Evolutionary conservation across 306 rosid genomes (phyloP).

Genomic region (Lathyrus aphaca): DNA sequence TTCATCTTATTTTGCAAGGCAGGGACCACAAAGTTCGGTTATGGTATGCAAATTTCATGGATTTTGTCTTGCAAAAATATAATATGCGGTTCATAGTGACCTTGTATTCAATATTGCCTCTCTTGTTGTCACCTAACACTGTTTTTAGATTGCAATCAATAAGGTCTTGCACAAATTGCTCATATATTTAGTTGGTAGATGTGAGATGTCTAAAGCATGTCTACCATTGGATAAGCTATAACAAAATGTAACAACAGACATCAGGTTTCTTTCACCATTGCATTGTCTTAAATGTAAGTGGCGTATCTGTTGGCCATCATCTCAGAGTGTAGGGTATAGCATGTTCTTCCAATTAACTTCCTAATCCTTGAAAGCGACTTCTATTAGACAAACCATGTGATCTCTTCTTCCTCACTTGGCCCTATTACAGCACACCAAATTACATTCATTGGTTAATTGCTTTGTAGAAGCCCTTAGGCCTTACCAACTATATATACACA

Average conservation of each 20-base stretch:
- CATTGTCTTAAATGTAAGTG: background rate
- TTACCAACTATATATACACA: conserved; percentile 35
- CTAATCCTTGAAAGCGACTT: conserved; percentile 17
- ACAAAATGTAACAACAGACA: background rate
- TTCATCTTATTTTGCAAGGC: background rate
- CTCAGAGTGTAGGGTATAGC: conserved; percentile 3
- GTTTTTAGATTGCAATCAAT: conserved; percentile 5
- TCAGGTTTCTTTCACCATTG: conserved; percentile 5
- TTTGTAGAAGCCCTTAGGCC: conserved; percentile 2
- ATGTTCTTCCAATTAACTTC: conserved; percentile 25
- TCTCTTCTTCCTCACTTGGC: background rate
- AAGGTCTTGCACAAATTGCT: background rate
- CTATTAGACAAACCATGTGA: conserved; percentile 42
- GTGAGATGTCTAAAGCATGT: conserved; percentile 31
- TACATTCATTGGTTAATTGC: background rate
- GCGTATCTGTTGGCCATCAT: conserved; percentile 12
- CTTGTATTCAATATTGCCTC: conserved; percentile 2
- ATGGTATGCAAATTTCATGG: background rate
- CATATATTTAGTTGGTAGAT: conserved; percentile 3
- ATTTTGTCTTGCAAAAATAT: background rate
- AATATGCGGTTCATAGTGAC: conserved; percentile 25
- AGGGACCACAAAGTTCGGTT: background rate
- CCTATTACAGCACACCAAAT: background rate
- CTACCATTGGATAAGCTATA: conserved; percentile 11
- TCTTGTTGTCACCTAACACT: conserved; percentile 3